A percentile compares a stretch with the other conserved stretches of the same genome.
phyloP scores from a whole-genome alignment of 768 basidiomycete genomes.

The Mycena alexandri region DNA sequence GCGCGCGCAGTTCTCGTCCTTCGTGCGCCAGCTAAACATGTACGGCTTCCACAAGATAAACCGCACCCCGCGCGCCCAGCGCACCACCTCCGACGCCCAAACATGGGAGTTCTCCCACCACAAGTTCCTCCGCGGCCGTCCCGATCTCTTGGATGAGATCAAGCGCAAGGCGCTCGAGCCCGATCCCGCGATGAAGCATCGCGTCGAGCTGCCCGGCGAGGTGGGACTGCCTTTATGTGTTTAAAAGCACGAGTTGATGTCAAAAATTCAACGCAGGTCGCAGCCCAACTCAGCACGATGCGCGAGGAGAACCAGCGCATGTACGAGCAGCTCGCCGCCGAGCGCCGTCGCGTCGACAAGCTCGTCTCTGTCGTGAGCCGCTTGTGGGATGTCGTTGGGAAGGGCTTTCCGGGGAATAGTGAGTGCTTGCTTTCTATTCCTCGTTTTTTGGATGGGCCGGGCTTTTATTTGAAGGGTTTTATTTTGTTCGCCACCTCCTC shows the following conservation, averaged over 20 bases:
- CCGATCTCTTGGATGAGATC: slow-evolving; percentile 87
- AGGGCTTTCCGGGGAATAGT: slow-evolving; percentile 68
- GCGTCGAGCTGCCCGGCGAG: slow-evolving; percentile 87
- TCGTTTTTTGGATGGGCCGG: too few species aligned
- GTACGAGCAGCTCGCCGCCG: slow-evolving; percentile 66
- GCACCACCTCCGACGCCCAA: slow-evolving; percentile 84
- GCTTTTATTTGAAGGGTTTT: too few species aligned
- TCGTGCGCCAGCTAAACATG: slow-evolving; percentile 96
- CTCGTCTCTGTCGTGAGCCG: slow-evolving; percentile 69
- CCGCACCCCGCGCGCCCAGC: slow-evolving; percentile 87
- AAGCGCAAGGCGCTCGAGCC: slow-evolving; percentile 89
- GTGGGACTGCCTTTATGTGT: too few species aligned
- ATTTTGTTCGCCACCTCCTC: too few species aligned
- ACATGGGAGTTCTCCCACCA: slow-evolving; percentile 93
- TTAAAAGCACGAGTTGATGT: too few species aligned
- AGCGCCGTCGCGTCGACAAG: slow-evolving; percentile 72
- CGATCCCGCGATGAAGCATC: slow-evolving; percentile 76
- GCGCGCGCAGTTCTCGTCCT: slow-evolving; percentile 82
- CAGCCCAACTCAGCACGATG: slow-evolving; percentile 75
- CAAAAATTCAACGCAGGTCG: too few species aligned
- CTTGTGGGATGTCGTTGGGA: slow-evolving; percentile 73
- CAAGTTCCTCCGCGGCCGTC: slow-evolving; percentile 85
- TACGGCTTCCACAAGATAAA: slow-evolving; percentile 97
- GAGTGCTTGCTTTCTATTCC: slow-evolving; percentile 46
- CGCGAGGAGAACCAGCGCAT: slow-evolving; percentile 79